Percentiles rank a stretch among this genome's conserved stretches.
phyloP scores from a whole-genome alignment of 176 grass and related monocot species.

The Chloris gayana region DNA sequence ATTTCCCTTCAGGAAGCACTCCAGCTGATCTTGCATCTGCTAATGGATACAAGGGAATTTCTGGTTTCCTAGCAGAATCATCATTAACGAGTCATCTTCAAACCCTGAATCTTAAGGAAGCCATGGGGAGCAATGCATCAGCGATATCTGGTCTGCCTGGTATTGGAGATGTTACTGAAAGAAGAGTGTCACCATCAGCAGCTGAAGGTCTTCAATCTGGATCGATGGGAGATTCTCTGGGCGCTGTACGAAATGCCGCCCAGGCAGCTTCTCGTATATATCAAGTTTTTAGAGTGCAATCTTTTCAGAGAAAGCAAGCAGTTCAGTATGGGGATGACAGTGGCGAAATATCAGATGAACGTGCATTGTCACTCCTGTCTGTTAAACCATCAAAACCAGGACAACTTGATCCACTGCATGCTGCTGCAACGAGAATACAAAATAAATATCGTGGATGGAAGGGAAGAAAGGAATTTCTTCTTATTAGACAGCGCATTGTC shows the following conservation, averaged over 20 bases:
- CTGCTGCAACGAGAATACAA: conserved; percentile 92
- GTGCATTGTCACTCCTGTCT: conserved; percentile 61
- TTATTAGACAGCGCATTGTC: conserved; percentile 81
- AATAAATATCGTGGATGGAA: conserved; percentile 95
- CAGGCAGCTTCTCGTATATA: conserved; percentile 78
- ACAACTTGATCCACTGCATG: conserved; percentile 64
- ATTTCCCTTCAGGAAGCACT: conserved; percentile 78
- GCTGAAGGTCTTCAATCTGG: conserved; percentile 45
- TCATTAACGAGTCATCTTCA: conserved; percentile 83
- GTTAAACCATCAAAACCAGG: conserved; percentile 71
- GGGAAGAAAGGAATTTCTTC: conserved; percentile 88
- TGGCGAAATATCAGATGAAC: conserved; percentile 70
- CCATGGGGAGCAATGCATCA: conserved; percentile 44
- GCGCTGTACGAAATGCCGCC: conserved; percentile 87
- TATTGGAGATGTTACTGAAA: conserved; percentile 59
- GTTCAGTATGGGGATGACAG: conserved; percentile 72
- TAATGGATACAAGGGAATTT: conserved; percentile 95
- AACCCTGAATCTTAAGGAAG: conserved; percentile 75
- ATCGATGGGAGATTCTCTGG: conserved; percentile 82
- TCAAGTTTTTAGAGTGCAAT: conserved; percentile 93
- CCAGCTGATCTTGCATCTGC: conserved; percentile 91
- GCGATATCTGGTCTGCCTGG: conserved; percentile 55
- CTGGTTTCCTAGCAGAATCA: conserved; percentile 92
- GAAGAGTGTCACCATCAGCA: conserved; percentile 32
- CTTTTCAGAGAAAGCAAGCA: conserved; percentile 95